Evolutionary conservation across 129 eudicot species (phyloP), one percentile per base, ranked within the genome.

Genomic region (Apium graveolens): DNA sequence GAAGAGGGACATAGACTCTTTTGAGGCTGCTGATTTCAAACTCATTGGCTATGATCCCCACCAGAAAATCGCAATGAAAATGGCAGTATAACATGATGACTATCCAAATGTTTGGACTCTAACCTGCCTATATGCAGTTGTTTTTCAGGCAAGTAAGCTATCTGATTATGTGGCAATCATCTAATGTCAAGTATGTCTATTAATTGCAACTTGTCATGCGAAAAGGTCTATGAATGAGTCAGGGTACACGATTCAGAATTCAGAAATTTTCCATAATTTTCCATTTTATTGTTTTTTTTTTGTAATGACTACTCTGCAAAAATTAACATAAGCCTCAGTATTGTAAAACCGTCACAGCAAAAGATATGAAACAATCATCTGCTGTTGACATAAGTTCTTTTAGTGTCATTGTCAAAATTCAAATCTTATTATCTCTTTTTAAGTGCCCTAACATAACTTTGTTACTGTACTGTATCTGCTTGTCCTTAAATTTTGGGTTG

Each of bases 61-160:
- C 84, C 97, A 84, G 84, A 95, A 90, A 81, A 84, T 95, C 68
- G 94, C 87, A 74, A 95, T 95, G 98, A 95, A 90, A 84, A 90
- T 95, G 97, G 97, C 98, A 37, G 96, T 94, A 42, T 91, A 87
- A 85, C 74, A 63, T 78, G 79, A 38, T 21, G 41, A 75, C 53
- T 76, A 73, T 78, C 74, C 9, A 26, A 77, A 62, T 41, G 37
- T 60, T 32, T 68, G 69, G 48, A 82, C 49, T 74, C 35, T 11
- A 12, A 55, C 75, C 80, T 55, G 74, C 70, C 68, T 77, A 48
- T 63, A 71, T 48, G 70, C 45, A 48, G 73, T 51, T 72, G 32
- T 53, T 16, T 63, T 43, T 73, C 65, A 80, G 81, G 80, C 83
- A 83, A 83, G 83, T 80, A 51, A 51, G n/a, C 73, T 80, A 73